Evolutionary conservation across 1,139 yeast species (phyloP).

Genomic region (Hanseniaspora sp.): DNA sequence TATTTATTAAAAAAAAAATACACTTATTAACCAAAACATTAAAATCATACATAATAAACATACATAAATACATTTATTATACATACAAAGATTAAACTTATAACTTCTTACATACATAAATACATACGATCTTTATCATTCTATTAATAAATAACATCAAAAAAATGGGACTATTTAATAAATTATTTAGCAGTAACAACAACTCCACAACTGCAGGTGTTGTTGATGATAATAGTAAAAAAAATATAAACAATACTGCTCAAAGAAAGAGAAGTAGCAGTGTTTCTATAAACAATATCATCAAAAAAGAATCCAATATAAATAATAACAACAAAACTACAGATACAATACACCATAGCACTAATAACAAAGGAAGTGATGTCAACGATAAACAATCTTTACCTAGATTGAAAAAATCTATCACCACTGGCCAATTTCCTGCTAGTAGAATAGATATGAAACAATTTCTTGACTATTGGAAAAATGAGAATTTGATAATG

Average conservation of each 20-base stretch:
- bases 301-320: neutral
- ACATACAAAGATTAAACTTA: no score
- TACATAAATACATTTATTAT: no score
- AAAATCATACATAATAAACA: no score
- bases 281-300: neutral
- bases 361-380: neutral
- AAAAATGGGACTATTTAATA: constrained; percentile 9
- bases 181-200: neutral
- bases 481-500: constrained; percentile 6
- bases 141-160: neutral
- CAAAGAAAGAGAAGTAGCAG: neutral
- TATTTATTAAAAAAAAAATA: no score
- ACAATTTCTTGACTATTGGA: constrained; percentile 11
- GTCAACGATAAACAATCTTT: neutral
- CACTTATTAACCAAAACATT: no score
- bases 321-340: neutral
- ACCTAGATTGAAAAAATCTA: neutral
- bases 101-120: no score
- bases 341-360: neutral
- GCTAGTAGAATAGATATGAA: neutral
- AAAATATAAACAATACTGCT: neutral
- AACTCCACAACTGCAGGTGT: neutral
- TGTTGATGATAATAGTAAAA: no score
- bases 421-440: constrained; percentile 9
- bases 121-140: neutral